A percentile compares a stretch with the other conserved stretches of the same genome.
These are phyloP conservation scores for Lachnellula suecica DNA, from an alignment of 2,329 filamentous ascomycete genomes.

Conservation along the genomic window DNA sequence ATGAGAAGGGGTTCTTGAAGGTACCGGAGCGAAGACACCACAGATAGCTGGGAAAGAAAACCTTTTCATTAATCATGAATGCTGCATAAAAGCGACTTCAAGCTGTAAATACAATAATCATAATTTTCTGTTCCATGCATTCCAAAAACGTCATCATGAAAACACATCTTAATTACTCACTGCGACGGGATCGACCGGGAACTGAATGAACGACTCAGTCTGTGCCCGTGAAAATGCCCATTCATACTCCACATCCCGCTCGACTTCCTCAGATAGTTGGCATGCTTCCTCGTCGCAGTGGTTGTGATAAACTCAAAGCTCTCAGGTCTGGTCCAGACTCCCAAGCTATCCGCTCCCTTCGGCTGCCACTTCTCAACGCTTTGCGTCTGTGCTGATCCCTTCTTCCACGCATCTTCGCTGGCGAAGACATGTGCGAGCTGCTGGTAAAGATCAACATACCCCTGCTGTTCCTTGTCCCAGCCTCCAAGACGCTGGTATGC, in stretches of 20 bases:
- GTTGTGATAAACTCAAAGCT: slow-evolving; percentile 16
- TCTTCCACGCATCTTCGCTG: slow-evolving; percentile 16
- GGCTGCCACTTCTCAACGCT: slow-evolving; percentile 17
- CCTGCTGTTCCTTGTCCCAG: slow-evolving; percentile 32
- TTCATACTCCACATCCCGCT: slow-evolving; percentile 6
- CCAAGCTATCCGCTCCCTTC: slow-evolving; percentile 13
- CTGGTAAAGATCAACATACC: slow-evolving; percentile 18
- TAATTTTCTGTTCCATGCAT: no score
- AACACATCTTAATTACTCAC: no score
- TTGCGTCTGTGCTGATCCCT: slow-evolving; percentile 2
- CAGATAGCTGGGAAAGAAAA: no score
- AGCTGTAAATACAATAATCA: no score
- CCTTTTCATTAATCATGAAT: no score
- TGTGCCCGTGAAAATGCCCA: slow-evolving; percentile 1
- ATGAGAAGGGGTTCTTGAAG: no score
- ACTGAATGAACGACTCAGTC: no score
- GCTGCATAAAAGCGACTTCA: no score
- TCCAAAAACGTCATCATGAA: no score
- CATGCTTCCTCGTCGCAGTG: slow-evolving; percentile 11
- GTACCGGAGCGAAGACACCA: no score
- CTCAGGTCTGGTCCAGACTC: slow-evolving; percentile 13
- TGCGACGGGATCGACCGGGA: no score
- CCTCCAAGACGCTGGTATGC: slow-evolving; percentile 41
- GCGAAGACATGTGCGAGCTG: slow-evolving; percentile 15
- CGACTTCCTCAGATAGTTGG: slow-evolving; percentile 14